These are phyloP conservation scores for Colletotrichum nymphaeae DNA, from an alignment of 2,329 filamentous ascomycete species.

Conservation along the genomic window DNA sequence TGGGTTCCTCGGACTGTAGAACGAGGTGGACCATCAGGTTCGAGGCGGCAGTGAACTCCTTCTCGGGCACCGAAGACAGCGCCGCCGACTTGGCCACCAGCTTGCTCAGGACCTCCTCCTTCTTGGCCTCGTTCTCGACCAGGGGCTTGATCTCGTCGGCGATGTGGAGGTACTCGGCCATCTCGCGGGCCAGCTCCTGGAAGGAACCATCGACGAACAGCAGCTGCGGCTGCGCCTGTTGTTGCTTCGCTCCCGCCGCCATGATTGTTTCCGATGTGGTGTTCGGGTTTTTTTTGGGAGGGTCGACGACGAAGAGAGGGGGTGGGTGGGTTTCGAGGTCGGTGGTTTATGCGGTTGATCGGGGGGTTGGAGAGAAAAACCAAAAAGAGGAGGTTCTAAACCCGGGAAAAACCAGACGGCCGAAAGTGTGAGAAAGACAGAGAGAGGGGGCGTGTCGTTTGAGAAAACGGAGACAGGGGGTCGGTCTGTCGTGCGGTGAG, in stretches of 20 bases:
- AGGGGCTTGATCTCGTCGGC: slow-evolving; percentile 82
- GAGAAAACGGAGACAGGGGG: slow-evolving; percentile 35
- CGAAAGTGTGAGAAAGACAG: slow-evolving; percentile 21
- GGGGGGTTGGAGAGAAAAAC: slow-evolving; percentile 32
- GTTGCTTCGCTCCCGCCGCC: slow-evolving; percentile 48
- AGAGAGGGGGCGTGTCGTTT: slow-evolving; percentile 31
- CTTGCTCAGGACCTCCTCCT: slow-evolving; percentile 90
- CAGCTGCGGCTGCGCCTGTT: slow-evolving; percentile 66
- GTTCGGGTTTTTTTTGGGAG: slow-evolving; percentile 1
- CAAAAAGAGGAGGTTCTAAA: slow-evolving; percentile 35
- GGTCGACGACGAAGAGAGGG: slow-evolving; percentile 24
- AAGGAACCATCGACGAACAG: slow-evolving; percentile 91
- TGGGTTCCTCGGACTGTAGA: slow-evolving; percentile 84
- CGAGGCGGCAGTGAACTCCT: slow-evolving; percentile 95
- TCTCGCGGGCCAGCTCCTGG: slow-evolving; percentile 91
- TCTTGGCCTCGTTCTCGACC: slow-evolving; percentile 71
- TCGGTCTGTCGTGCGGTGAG: slow-evolving; percentile 34
- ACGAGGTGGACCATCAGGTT: slow-evolving; percentile 97
- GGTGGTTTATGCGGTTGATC: slow-evolving; percentile 27
- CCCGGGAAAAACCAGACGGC: slow-evolving; percentile 34
- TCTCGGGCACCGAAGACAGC: slow-evolving; percentile 90
- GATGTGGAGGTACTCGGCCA: slow-evolving; percentile 92
- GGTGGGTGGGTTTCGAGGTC: slow-evolving; percentile 31
- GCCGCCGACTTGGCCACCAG: slow-evolving; percentile 82
- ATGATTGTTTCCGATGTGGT: slow-evolving; percentile 38